Percentiles rank a stretch among this genome's conserved stretches.
Evolutionary conservation across 768 basidiomycete genomes (phyloP).

Genomic region (Candolleomyces eurysporus): DNA sequence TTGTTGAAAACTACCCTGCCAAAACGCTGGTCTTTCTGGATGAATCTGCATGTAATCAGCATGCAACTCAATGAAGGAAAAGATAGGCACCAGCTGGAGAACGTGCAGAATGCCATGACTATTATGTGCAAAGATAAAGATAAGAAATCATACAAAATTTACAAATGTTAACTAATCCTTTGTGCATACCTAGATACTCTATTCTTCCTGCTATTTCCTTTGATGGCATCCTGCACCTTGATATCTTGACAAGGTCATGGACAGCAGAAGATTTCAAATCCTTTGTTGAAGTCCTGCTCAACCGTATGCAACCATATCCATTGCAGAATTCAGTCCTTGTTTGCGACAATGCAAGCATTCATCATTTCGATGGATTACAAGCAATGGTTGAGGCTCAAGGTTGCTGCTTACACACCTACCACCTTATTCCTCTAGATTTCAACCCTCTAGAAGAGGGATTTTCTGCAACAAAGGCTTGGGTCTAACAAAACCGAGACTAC

Average conservation of each 20-base stretch:
- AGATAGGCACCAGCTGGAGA: background rate
- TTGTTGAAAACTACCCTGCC: background rate
- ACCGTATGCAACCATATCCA: conserved; percentile 32
- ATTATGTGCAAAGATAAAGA: conserved; percentile 27
- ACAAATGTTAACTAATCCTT: too few species aligned
- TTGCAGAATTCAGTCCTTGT: conserved; percentile 28
- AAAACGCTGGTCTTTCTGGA: background rate
- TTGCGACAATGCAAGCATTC: conserved; percentile 31
- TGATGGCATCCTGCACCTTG: conserved; percentile 26
- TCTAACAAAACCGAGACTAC: conserved; percentile 13
- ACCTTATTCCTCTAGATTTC: conserved; percentile 30
- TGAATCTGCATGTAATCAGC: background rate
- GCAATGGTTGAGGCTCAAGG: conserved; percentile 21
- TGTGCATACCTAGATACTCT: too few species aligned
- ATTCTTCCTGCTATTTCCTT: conserved; percentile 31
- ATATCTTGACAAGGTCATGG: conserved; percentile 26
- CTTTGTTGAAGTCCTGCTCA: conserved; percentile 20
- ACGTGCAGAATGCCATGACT: conserved; percentile 9
- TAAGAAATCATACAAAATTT: too few species aligned
- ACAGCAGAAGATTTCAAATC: conserved; percentile 18
- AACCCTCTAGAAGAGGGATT: conserved; percentile 32
- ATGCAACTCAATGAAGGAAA: background rate
- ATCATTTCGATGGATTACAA: conserved; percentile 22
- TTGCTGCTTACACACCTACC: conserved; percentile 24
- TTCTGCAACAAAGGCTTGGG: conserved; percentile 22